Percentiles rank a stretch among this genome's conserved stretches.
Evolutionary conservation across 2,329 filamentous ascomycete species (phyloP).

Genomic region (Plenodomus tracheiphilus): DNA sequence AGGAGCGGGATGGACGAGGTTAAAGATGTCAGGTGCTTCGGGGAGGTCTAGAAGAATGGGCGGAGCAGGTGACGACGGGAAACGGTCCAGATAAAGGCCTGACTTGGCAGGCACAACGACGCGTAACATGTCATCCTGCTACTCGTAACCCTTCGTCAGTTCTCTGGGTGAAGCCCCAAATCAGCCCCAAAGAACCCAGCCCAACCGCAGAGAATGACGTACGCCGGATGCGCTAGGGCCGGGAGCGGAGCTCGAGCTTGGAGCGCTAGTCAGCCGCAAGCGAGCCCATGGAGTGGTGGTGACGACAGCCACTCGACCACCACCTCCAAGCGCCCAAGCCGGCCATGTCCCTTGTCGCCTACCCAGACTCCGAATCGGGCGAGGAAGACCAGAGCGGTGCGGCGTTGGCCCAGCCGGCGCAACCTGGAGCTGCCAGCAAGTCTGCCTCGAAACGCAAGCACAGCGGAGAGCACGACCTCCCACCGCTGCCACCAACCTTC

Average conservation of each 20-base stretch:
- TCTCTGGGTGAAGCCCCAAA: constrained; percentile 5
- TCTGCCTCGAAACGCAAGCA: constrained; percentile 38
- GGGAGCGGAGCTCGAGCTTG: constrained; percentile 11
- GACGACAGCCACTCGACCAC: constrained; percentile 21
- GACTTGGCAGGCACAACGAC: constrained; percentile 42
- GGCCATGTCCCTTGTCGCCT: constrained; percentile 38
- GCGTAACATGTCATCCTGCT: constrained; percentile 33
- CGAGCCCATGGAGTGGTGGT: constrained; percentile 6
- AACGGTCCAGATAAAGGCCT: constrained; percentile 23
- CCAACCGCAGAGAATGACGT: constrained; percentile 27
- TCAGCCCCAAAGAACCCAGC: constrained; percentile 6
- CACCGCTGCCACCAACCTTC: constrained; percentile 78
- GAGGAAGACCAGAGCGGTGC: constrained; percentile 37
- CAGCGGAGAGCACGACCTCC: constrained; percentile 52
- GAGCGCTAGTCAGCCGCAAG: constrained; percentile 3
- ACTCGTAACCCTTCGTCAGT: constrained; percentile 21
- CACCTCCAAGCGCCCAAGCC: constrained; percentile 11
- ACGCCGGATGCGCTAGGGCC: constrained; percentile 29
- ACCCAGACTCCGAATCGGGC: constrained; percentile 61
- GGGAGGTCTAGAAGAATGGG: constrained; percentile 1
- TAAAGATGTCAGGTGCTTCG: constrained; percentile 5
- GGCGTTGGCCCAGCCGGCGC: constrained; percentile 11
- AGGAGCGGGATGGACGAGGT: background rate
- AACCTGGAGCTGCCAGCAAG: constrained; percentile 11
- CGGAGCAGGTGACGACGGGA: constrained; percentile 17